Evolutionary conservation across 305 asterid genomes (phyloP).

Genomic region (Fraxinus baroniana): DNA sequence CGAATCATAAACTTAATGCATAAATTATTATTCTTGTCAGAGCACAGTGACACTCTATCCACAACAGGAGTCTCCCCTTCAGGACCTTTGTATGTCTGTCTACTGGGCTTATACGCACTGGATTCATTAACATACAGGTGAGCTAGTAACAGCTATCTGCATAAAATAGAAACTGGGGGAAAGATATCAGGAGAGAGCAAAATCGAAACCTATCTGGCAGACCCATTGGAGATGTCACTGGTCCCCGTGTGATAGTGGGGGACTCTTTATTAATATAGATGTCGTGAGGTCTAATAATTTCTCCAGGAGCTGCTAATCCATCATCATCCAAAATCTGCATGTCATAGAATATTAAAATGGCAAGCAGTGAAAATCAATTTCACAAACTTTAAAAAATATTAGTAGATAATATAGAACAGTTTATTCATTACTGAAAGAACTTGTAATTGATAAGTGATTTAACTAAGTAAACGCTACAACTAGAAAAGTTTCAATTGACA

Average conservation of each 20-base stretch:
- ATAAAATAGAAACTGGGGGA: slow-evolving; percentile 8
- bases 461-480: background rate
- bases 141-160: slow-evolving; percentile 6
- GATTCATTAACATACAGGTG: slow-evolving; percentile 23
- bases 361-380: slow-evolving; percentile 5
- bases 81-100: slow-evolving; percentile 64
- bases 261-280: slow-evolving; percentile 68
- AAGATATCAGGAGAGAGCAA: slow-evolving; percentile 19
- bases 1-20: slow-evolving; percentile 82
- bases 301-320: slow-evolving; percentile 96
- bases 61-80: slow-evolving; percentile 85
- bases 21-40: slow-evolving; percentile 63
- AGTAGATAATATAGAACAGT: background rate
- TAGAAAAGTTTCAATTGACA: slow-evolving; percentile 9
- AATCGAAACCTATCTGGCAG: slow-evolving; percentile 55
- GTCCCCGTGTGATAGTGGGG: slow-evolving; percentile 50
- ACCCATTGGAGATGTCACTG: slow-evolving; percentile 23
- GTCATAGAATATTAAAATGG: slow-evolving; percentile 19
- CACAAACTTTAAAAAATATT: slow-evolving; percentile 2
- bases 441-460: background rate
- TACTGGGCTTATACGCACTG: slow-evolving; percentile 64
- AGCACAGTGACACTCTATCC: slow-evolving; percentile 76
- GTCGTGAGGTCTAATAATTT: slow-evolving; percentile 66
- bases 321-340: slow-evolving; percentile 81
- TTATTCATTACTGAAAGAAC: background rate